These are phyloP conservation scores for Pyrenophora tritici-repentis DNA, from an alignment of 2,329 filamentous ascomycete genomes.

Conservation along the genomic window DNA sequence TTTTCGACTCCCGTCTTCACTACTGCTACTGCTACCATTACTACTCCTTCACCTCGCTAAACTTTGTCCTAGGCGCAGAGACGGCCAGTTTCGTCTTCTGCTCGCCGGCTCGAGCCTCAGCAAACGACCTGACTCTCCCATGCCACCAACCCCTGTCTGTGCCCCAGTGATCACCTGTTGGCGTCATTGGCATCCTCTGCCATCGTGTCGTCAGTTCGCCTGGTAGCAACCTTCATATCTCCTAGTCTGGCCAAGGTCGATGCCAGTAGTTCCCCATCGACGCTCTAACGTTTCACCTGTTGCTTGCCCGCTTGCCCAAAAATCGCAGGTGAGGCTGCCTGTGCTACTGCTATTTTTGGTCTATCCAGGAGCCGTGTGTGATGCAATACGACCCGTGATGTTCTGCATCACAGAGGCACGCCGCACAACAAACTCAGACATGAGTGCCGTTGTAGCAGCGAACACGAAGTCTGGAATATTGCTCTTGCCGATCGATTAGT, in stretches of 20 bases:
- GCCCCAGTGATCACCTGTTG: slow-evolving; percentile 1
- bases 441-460: background rate
- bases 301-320: background rate
- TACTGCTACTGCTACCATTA: background rate
- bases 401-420: background rate
- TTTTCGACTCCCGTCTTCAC: too few species aligned
- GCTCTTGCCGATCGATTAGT: slow-evolving; percentile 8
- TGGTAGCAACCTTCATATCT: background rate
- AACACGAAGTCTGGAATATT: slow-evolving; percentile 2
- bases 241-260: slow-evolving; percentile 1
- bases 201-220: background rate
- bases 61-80: slow-evolving; percentile 7
- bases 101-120: slow-evolving; percentile 15
- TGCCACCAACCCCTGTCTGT: slow-evolving; percentile 19
- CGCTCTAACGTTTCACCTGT: slow-evolving; percentile 13
- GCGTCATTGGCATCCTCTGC: too few species aligned
- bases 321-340: too few species aligned
- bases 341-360: slow-evolving; percentile 8
- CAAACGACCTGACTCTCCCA: background rate
- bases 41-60: slow-evolving; percentile 4
- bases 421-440: too few species aligned
- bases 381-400: background rate
- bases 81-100: slow-evolving; percentile 20
- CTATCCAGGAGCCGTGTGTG: background rate
- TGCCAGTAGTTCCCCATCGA: slow-evolving; percentile 2